Evolutionary conservation across 345 rosid species (phyloP).

Genomic region (Trapa incisa): DNA sequence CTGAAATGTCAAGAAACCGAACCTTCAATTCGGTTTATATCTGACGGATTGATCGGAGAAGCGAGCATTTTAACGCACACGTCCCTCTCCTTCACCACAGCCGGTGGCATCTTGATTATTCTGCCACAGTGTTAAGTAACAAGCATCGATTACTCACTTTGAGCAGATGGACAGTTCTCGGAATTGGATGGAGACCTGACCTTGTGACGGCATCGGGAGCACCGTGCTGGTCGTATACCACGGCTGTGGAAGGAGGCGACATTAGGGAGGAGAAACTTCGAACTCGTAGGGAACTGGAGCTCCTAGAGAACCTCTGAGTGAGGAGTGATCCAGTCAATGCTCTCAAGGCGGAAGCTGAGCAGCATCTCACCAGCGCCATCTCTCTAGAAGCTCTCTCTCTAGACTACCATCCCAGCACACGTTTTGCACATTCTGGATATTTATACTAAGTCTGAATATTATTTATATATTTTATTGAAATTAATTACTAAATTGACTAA

Average conservation of each 20-base stretch:
- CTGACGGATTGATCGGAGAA: conserved; percentile 84
- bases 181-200: conserved; percentile 12
- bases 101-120: conserved; percentile 53
- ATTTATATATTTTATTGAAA: too few relatives aligned
- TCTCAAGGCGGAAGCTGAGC: not conserved
- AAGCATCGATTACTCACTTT: not conserved
- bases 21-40: conserved; percentile 86
- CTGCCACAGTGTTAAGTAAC: conserved; percentile 17
- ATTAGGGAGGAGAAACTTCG: conserved; percentile 44
- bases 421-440: too few relatives aligned
- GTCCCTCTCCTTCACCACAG: conserved; percentile 58
- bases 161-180: not conserved
- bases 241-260: conserved; percentile 78
- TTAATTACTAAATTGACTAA: too few relatives aligned
- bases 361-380: conserved; percentile 2
- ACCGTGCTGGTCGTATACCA: conserved; percentile 73
- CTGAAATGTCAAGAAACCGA: not conserved
- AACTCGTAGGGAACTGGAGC: not conserved
- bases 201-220: conserved; percentile 70
- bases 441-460: too few relatives aligned
- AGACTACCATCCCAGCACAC: too few relatives aligned
- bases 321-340: too few relatives aligned
- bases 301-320: too few relatives aligned
- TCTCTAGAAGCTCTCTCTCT: not conserved
- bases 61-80: conserved; percentile 87